Percentiles rank a stretch among this genome's conserved stretches.
Conservation (phyloP, 139 green algal genomes). For the Asterochloris erici region DNA sequence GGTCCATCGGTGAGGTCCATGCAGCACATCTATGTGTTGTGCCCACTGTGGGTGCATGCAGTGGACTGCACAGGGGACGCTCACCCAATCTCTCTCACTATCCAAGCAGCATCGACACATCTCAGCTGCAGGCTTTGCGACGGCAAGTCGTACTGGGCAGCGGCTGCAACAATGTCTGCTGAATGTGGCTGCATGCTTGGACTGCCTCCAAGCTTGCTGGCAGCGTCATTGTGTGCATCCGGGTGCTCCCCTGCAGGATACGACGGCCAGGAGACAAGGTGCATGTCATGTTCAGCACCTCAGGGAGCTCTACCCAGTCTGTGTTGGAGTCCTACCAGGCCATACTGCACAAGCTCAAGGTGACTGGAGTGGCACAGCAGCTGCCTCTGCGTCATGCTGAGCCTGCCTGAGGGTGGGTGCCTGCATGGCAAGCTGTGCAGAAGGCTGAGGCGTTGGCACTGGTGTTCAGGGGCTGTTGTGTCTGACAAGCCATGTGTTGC, state of each 20-base stretch:
- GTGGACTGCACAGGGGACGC: not conserved
- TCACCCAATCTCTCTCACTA: not conserved
- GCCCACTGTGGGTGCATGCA: not conserved
- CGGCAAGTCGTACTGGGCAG: not conserved
- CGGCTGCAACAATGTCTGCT: not conserved
- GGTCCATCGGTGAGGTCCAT: not conserved
- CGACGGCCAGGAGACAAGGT: constrained; percentile 10
- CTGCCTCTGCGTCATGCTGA: no score
- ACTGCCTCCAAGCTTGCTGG: not conserved
- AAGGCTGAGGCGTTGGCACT: not conserved
- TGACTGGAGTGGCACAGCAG: not conserved
- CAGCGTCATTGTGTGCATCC: not conserved
- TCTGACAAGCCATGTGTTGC: not conserved
- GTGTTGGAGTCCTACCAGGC: constrained; percentile 2
- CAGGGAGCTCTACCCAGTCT: not conserved
- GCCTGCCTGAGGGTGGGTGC: not conserved
- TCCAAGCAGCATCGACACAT: not conserved
- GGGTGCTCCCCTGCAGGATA: not conserved
- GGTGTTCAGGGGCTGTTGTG: not conserved
- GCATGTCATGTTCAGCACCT: constrained; percentile 2
- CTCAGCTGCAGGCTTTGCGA: not conserved
- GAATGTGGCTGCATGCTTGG: not conserved
- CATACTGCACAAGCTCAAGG: constrained; percentile 1
- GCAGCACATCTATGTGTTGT: not conserved
- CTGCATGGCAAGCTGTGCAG: not conserved